Conservation (phyloP, 495 filamentous ascomycete genomes). For the Astrothelium macrocarpum region DNA sequence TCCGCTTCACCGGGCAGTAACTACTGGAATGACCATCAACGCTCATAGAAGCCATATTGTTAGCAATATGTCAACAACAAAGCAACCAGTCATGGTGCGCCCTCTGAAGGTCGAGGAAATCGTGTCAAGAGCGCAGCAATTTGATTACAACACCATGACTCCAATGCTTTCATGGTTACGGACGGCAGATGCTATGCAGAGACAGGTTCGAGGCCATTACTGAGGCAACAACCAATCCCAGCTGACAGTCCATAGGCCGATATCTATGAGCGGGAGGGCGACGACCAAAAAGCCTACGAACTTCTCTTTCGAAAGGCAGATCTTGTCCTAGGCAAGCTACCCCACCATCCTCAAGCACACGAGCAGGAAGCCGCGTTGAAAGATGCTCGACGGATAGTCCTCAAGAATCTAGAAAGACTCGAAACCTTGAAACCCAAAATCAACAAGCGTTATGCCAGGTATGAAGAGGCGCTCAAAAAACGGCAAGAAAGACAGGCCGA, state of each 20-base stretch:
- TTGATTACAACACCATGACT: constrained; percentile 67
- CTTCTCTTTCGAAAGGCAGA: constrained; percentile 73
- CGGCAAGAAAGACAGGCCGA: constrained; percentile 22
- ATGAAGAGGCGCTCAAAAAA: constrained; percentile 43
- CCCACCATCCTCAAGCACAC: constrained; percentile 37
- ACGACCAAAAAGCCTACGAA: constrained; percentile 78
- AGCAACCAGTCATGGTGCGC: not conserved
- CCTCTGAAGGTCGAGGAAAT: constrained; percentile 70
- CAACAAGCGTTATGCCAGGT: constrained; percentile 53
- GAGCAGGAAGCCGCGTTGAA: constrained; percentile 40
- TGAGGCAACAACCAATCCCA: not conserved
- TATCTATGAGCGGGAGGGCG: constrained; percentile 76
- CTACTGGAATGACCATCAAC: constrained; percentile 1
- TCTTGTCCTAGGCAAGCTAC: constrained; percentile 40
- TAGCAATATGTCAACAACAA: constrained; percentile 1
- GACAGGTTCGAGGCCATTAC: constrained; percentile 52
- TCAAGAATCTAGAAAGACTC: constrained; percentile 45
- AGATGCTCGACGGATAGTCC: constrained; percentile 45
- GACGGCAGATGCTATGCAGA: constrained; percentile 63
- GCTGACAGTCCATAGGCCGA: constrained; percentile 41
- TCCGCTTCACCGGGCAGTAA: not conserved
- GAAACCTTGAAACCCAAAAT: constrained; percentile 60
- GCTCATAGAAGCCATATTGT: constrained; percentile 1
- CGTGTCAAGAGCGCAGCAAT: constrained; percentile 57
- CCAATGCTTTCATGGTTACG: constrained; percentile 72